Evolutionary conservation across 148 eudicot genomes (phyloP).

Genomic region (Rheum nobile): DNA sequence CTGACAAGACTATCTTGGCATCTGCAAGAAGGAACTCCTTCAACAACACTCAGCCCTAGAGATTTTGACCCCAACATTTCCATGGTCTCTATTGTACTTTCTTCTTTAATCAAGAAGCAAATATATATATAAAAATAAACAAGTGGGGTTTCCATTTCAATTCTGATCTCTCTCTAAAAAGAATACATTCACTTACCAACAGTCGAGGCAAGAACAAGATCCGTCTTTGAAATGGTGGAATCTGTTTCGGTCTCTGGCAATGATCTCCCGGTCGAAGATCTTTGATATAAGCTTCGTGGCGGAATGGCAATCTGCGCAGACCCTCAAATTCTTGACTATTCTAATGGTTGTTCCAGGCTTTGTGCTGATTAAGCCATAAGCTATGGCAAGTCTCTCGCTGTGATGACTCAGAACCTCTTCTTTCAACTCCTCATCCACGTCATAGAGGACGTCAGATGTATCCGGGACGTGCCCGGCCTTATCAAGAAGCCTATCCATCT

Average conservation of each 20-base stretch:
- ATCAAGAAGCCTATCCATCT: constrained; percentile 23
- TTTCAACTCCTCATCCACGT: constrained; percentile 36
- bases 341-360: constrained; percentile 40
- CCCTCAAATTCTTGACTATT: constrained; percentile 39
- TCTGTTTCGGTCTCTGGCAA: constrained; percentile 40
- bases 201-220: constrained; percentile 37
- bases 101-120: constrained; percentile 8
- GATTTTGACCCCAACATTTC: background rate
- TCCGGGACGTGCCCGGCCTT: constrained; percentile 31
- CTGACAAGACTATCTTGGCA: constrained; percentile 79
- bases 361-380: constrained; percentile 43
- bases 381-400: constrained; percentile 42
- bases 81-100: constrained; percentile 9
- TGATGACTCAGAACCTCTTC: constrained; percentile 36
- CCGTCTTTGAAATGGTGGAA: constrained; percentile 53
- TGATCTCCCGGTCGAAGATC: constrained; percentile 33
- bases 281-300: constrained; percentile 37
- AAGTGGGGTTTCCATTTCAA: background rate
- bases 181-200: constrained; percentile 21
- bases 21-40: constrained; percentile 70
- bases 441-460: constrained; percentile 37
- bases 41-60: constrained; percentile 9
- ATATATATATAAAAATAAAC: constrained; percentile 13
- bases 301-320: constrained; percentile 44
- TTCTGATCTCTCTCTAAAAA: background rate